Percentiles rank a stretch among this genome's conserved stretches.
phyloP scores from a whole-genome alignment of 129 eudicot species.

The Apium graveolens region DNA sequence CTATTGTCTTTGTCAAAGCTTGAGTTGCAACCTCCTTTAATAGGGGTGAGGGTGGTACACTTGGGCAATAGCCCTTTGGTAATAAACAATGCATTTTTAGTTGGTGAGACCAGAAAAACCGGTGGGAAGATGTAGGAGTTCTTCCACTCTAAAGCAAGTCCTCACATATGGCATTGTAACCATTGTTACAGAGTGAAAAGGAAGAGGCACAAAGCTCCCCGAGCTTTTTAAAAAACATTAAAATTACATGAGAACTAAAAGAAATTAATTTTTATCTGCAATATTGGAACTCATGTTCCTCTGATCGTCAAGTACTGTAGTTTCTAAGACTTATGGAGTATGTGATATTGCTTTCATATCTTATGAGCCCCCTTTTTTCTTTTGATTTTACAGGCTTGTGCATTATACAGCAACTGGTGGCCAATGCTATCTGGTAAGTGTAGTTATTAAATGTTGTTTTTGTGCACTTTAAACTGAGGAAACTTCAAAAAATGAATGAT shows the following conservation, averaged over 20 bases:
- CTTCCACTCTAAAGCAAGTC: neutral
- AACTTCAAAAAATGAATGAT: constrained; percentile 7
- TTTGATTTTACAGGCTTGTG: constrained; percentile 72
- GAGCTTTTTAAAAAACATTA: neutral
- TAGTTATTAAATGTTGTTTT: constrained; percentile 4
- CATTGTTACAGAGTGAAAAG: neutral
- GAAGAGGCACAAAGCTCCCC: neutral
- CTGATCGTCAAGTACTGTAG: neutral
- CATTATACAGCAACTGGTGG: constrained; percentile 89
- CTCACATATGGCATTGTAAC: neutral
- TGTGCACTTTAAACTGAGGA: constrained; percentile 1
- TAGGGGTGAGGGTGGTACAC: neutral
- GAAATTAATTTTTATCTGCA: neutral
- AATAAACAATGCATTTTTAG: neutral
- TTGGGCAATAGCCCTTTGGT: neutral
- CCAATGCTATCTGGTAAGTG: constrained; percentile 89
- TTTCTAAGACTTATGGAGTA: neutral
- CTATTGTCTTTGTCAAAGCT: neutral
- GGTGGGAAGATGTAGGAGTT: neutral
- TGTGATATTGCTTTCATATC: neutral
- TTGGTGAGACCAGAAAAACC: neutral
- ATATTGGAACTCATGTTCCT: neutral
- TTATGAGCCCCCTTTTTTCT: neutral
- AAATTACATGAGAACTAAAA: neutral
- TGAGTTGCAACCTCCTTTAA: neutral